phyloP scores from a whole-genome alignment of 768 basidiomycete species.

The Leucosporidium yakuticum region DNA sequence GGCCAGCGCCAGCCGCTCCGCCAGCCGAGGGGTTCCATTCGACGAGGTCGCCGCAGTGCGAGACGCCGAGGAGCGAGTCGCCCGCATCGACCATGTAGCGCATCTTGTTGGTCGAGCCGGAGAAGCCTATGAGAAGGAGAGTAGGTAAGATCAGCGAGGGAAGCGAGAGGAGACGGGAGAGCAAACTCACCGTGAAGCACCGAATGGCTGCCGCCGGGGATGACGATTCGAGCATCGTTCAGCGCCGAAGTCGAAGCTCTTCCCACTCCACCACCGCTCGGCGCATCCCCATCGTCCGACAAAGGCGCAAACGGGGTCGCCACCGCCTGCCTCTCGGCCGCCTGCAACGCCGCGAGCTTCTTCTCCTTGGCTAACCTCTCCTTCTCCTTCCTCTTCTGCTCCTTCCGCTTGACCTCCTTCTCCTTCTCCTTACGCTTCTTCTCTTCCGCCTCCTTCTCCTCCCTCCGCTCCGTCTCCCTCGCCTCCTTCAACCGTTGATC shows the following conservation, averaged over 20 bases:
- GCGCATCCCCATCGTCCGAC: neutral
- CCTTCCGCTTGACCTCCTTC: constrained; percentile 1
- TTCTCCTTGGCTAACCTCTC: constrained; percentile 1
- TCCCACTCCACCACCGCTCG: neutral
- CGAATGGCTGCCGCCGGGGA: too few species aligned
- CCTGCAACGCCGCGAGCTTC: constrained; percentile 1
- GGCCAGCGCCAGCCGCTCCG: too few species aligned
- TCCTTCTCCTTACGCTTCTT: neutral
- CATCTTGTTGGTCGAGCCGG: constrained; percentile 28
- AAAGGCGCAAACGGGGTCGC: neutral
- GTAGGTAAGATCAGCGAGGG: constrained; percentile 3
- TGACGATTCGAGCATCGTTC: too few species aligned
- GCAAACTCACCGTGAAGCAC: too few species aligned
- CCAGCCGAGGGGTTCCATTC: constrained; percentile 7
- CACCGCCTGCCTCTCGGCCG: constrained; percentile 2
- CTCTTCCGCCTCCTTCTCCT: constrained; percentile 1
- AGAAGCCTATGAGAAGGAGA: constrained; percentile 19
- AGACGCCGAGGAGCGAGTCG: constrained; percentile 14
- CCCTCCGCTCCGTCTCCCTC: neutral
- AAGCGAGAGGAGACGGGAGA: constrained; percentile 5
- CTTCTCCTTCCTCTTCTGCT: constrained; percentile 1
- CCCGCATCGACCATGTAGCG: constrained; percentile 24
- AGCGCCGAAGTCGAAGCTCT: too few species aligned
- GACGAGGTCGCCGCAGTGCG: constrained; percentile 25
- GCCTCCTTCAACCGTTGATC: neutral